Base-by-base conservation (phyloP, 768 basidiomycete genomes). In the Melanogaster broomeanus region DNA sequence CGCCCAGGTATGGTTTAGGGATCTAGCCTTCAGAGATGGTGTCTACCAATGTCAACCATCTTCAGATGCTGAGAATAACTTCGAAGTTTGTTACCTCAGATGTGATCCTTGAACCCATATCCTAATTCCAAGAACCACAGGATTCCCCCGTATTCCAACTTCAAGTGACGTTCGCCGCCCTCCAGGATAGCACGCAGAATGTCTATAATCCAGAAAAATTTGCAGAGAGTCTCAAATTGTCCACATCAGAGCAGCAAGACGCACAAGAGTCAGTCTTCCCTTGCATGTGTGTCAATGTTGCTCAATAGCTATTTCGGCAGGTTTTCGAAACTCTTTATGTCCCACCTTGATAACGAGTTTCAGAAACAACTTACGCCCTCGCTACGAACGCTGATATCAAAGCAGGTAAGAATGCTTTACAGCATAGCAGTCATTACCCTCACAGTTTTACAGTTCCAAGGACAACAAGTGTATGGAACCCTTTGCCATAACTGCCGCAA, bases 311-410 rank as follows among this genome's bases (percentile, higher is more conserved):
- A 6, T 45, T 34, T 48, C 18, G 25, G 8, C 63, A 95, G 93
- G 64, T 96, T 98, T 65, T 93, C 92, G 3, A 98, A 98, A 61
- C 78, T 98, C 16, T 96, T 98, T 70, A 88, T 98, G 82, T 84
- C 85, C 12, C 87, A 93, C 62, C 77, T 98, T 30, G 90, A 92
- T 56, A 77, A 76, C 7, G 92, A 97, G 69, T 97, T 97, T 68
- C 80, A 83, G 69, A 92, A 90, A 64, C 93, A 97, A 62, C 72
- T 77, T 2, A 73, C 79, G 39, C 78, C 82, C 6, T 69, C 73
- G 9, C 73, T 95, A 16, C 82, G 77, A 57, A 81, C 83, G 2
- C 77, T 97, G 11, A 76, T 98, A 50, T 77, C 82, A 6, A 78
- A 87, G 59, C 89, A 93, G 73, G 91, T 86, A 61, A 27, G 69